Evolutionary conservation across 2,329 filamentous ascomycete species (phyloP).

Genomic region (Phoma sp.): DNA sequence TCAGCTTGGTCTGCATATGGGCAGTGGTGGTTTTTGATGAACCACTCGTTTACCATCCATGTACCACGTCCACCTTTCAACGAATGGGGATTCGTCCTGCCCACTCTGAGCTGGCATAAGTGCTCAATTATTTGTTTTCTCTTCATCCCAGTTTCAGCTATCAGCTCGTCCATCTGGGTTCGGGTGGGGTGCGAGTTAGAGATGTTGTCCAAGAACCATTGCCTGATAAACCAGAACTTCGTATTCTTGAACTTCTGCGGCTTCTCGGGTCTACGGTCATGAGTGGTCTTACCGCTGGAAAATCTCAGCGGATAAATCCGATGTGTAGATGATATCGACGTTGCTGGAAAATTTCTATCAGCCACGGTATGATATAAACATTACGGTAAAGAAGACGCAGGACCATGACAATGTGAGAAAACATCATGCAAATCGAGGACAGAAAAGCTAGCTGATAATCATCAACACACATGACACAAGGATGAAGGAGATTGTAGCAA

Average conservation of each 20-base stretch:
- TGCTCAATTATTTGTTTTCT: not conserved
- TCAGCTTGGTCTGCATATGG: not conserved
- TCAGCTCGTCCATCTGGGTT: not conserved
- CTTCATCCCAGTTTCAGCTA: not conserved
- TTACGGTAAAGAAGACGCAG: not conserved
- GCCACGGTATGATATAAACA: not conserved
- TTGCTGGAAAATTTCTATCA: not conserved
- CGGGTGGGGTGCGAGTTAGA: not conserved
- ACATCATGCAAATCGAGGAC: not conserved
- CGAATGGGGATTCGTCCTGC: not conserved
- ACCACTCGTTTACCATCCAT: not conserved
- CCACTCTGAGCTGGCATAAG: not conserved
- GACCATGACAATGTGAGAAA: not conserved
- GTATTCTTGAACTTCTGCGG: not conserved
- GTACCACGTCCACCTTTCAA: not conserved
- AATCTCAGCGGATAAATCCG: not conserved
- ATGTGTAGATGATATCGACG: not conserved
- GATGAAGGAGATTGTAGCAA: not conserved
- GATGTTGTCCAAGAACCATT: not conserved
- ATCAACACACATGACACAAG: not conserved
- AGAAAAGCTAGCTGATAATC: not conserved
- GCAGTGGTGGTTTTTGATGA: not conserved
- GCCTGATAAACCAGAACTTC: not conserved
- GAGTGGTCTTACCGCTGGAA: not conserved
- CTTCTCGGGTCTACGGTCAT: not conserved